Base-by-base conservation (phyloP, 1,284 basidiomycete genomes). In the Pseudozyma sp. region DNA sequence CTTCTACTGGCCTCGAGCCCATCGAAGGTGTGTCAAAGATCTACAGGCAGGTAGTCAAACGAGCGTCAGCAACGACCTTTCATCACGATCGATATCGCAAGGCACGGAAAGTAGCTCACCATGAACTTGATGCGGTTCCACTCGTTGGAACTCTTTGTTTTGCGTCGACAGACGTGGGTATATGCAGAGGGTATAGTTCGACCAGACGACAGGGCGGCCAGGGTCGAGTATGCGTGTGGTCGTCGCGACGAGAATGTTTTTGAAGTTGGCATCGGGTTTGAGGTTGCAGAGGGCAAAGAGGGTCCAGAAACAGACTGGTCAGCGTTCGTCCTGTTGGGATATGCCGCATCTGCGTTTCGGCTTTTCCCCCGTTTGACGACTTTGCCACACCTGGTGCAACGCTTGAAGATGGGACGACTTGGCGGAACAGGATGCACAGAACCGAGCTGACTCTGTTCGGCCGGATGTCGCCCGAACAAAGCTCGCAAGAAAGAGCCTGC, bases 1-100 rank as follows among this genome's bases (percentile, higher is more conserved):
- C 86, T 79, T 91, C 90, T 68, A 91, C 90, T 0, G 87, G 85
- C 40, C 86, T 81, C 1, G 85, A 71, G 7, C 85, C 87, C 24
- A 85, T 84, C 2, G 88, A 89, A 1, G 90, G 90, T n/a, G 89
- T 86, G 78, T 91, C 90, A 71, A 91, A 91, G 49, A 90, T 86
- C 88, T 90, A 42, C 24, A 24, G 13, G 24, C 33, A 44, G 10
- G 24, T 8, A 1, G 17, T 39, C 8, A 33, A 19, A 51, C 0
- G 44, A 5, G 40, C 13, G 31, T 56, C 48, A 51, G 53, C n/a
- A 24, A 39, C 14, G 10, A 9, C 42, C 11, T 8, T 14, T 10
- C 9, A 37, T 37, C 24, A 1, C 2, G 24, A 24, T 24, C 24
- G 24, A 24, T 40, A 7, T 40, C 30, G 13, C 30, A 13, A 44